phyloP scores from a whole-genome alignment of 805 yeast species.

The Candida argentea region DNA sequence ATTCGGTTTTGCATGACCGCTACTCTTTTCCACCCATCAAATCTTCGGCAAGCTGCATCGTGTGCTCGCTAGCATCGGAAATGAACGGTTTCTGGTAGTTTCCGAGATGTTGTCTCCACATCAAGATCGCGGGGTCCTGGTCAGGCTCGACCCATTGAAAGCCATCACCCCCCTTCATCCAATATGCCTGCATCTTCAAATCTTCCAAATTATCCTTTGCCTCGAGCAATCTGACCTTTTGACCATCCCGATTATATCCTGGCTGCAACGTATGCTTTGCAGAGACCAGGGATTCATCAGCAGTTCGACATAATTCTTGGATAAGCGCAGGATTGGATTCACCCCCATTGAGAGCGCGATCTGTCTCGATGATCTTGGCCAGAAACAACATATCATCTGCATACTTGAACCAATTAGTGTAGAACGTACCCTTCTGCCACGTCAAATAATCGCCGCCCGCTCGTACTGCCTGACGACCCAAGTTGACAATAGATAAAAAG shows the following conservation, averaged over 20 bases:
- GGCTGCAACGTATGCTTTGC: slow-evolving; percentile 20
- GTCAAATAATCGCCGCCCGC: slow-evolving; percentile 44
- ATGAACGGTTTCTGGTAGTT: slow-evolving; percentile 11
- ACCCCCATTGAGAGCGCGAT: slow-evolving; percentile 41
- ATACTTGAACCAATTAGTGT: slow-evolving; percentile 53
- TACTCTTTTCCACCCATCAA: too few species aligned
- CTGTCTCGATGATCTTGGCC: slow-evolving; percentile 54
- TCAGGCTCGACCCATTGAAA: slow-evolving; percentile 89
- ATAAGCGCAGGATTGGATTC: slow-evolving; percentile 21
- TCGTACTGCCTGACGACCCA: slow-evolving; percentile 27
- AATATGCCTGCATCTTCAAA: slow-evolving; percentile 63
- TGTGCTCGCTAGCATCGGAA: slow-evolving; percentile 2
- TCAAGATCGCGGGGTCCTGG: slow-evolving; percentile 71
- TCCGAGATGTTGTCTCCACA: slow-evolving; percentile 26
- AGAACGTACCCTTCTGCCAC: slow-evolving; percentile 59
- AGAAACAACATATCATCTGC: slow-evolving; percentile 63
- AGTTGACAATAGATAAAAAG: slow-evolving; percentile 28
- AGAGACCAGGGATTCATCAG: slow-evolving; percentile 13
- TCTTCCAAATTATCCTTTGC: slow-evolving; percentile 49
- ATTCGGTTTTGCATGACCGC: too few species aligned
- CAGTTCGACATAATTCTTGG: slow-evolving; percentile 28
- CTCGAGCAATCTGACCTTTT: slow-evolving; percentile 28
- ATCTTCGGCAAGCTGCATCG: too few species aligned
- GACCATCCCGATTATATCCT: slow-evolving; percentile 27
- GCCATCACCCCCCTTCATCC: slow-evolving; percentile 82